Conservation (phyloP, 495 filamentous ascomycete genomes). For the Penicillium canariense region DNA sequence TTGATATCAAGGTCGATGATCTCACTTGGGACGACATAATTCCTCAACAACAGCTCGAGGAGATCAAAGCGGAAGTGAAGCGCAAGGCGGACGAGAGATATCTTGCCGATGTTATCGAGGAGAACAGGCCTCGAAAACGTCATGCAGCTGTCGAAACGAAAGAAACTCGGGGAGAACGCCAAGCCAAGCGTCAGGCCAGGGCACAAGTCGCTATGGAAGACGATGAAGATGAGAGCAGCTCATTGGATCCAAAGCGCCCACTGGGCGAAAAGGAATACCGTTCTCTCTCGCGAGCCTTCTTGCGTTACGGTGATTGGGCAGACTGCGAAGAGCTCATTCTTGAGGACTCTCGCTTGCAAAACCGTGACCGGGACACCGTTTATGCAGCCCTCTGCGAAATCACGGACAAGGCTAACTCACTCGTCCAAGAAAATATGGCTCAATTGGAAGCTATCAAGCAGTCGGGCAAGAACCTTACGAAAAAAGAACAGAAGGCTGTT, state of each 20-base stretch:
- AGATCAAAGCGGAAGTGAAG: constrained; percentile 85
- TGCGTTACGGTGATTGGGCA: constrained; percentile 83
- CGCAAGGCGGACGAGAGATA: constrained; percentile 78
- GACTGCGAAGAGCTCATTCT: constrained; percentile 83
- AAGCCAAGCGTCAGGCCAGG: constrained; percentile 88
- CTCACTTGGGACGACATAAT: constrained; percentile 98
- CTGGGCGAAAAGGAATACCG: constrained; percentile 88
- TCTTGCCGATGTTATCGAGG: constrained; percentile 76
- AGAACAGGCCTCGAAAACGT: constrained; percentile 83
- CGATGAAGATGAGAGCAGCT: constrained; percentile 56
- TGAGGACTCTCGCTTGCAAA: constrained; percentile 75
- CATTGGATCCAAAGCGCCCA: constrained; percentile 78
- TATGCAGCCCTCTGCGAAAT: constrained; percentile 69
- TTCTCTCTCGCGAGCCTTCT: constrained; percentile 81
- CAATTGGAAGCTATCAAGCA: constrained; percentile 61
- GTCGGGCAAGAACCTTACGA: constrained; percentile 72
- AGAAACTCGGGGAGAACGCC: constrained; percentile 78
- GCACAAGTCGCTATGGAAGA: constrained; percentile 64
- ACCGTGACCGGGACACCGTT: constrained; percentile 75
- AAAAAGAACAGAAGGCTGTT: constrained; percentile 96
- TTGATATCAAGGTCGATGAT: constrained; percentile 90
- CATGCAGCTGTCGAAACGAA: constrained; percentile 66
- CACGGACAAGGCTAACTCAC: constrained; percentile 62
- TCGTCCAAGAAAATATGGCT: constrained; percentile 66
- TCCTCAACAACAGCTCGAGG: constrained; percentile 83